Conservation (phyloP, 139 green algal genomes). For the Micractinium sp. region DNA sequence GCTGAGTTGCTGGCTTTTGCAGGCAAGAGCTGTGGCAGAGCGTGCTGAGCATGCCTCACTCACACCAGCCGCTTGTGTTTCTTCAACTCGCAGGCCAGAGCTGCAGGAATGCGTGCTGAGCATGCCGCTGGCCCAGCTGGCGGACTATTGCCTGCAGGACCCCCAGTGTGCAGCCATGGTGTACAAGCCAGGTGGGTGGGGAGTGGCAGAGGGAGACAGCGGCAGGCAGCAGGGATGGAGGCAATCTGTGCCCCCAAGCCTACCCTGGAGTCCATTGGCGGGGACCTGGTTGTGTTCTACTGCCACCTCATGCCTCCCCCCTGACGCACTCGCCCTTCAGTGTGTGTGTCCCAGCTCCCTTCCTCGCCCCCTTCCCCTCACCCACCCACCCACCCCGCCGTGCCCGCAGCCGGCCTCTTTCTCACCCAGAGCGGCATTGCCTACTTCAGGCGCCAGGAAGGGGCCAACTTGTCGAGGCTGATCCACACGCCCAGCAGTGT, state of each 20-base stretch:
- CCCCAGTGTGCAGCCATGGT: not conserved
- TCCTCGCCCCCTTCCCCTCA: not conserved
- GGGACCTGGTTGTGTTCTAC: no score
- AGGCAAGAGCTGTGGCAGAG: no score
- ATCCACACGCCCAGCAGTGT: not conserved
- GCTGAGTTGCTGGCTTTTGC: no score
- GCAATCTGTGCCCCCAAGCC: no score
- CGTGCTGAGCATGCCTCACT: not conserved
- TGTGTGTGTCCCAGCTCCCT: not conserved
- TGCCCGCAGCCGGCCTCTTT: not conserved
- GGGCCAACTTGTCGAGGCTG: not conserved
- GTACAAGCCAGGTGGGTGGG: not conserved
- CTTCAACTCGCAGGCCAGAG: not conserved
- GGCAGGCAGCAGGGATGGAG: not conserved
- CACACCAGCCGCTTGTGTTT: not conserved
- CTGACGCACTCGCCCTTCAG: no score
- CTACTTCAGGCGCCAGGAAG: not conserved
- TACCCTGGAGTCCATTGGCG: no score
- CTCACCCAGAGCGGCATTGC: not conserved
- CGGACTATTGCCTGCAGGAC: not conserved
- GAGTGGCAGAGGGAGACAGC: not conserved
- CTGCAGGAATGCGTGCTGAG: not conserved
- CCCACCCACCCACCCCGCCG: not conserved
- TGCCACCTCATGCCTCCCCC: no score
- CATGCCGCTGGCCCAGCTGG: not conserved